Base-by-base conservation (phyloP, 1,139 yeast genomes). In the Debaryomycetaceae sp. region DNA sequence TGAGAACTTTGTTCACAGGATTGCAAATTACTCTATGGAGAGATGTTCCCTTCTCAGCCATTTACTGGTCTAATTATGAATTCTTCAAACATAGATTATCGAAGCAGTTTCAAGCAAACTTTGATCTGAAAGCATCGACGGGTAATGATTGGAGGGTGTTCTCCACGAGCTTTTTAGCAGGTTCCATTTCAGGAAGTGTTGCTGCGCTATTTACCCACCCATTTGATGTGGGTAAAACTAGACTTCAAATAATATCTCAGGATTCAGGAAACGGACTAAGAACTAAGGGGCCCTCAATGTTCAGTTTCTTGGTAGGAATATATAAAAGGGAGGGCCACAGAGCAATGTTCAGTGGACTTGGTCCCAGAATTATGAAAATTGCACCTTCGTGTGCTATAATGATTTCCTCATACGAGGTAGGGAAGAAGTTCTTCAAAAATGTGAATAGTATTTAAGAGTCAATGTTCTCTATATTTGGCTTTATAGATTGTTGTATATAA, bases 371-470 rank as follows among this genome's bases (percentile, higher is more conserved):
- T 7, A 69, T 91, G 62, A 93, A 93, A 59, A 87, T 93, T 37
- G 97, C 97, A 0, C 99, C 99, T 3, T 86, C 97, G 9, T 93
- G 99, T 76, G 99, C 99, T 2, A 93, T 93, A 35, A 95, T 93
- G 99, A 91, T 93, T 42, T 88, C 98, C 2, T 86, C 95, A 38
- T 93, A 93, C 63, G 99, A 93, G 62, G 72, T 91, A 42, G 88
- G 96, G 31, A 95, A 95, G 64, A 80, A 78, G 56, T 68, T 85
- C 36, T 80, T 85, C 57, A 65, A 57, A 40, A 58, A 58, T 42
- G 67, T 56, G 11, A 57, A 57, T 41, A 43, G 31, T 27, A 27
- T 27, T 27, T 27, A 27, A 27, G 31, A 27, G 31, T 27, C 31
- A 27, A 40, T 35, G 20, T 27, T 34, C 35, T 20, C 23, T 34